A percentile compares a stretch with the other conserved stretches of the same genome.
Conservation (phyloP, 139 green algal species). For the Closterium sp. region DNA sequence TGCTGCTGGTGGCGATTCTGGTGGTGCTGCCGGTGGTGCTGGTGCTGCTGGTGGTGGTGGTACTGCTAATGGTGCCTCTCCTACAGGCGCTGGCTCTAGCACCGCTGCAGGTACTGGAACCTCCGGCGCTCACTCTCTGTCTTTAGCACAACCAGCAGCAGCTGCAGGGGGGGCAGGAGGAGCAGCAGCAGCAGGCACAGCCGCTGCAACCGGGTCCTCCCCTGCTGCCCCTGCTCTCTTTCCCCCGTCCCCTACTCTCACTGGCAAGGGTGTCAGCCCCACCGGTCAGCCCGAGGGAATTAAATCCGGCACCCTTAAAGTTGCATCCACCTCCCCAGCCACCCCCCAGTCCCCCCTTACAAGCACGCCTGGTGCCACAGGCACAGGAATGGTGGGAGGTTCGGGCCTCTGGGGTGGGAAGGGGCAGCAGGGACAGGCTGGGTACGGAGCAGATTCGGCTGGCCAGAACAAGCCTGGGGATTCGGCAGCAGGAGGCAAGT, state of each 20-base stretch:
- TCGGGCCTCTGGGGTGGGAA: background rate
- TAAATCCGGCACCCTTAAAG: background rate
- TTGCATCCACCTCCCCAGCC: background rate
- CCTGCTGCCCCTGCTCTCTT: background rate
- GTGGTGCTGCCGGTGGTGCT: background rate
- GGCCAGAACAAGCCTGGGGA: background rate
- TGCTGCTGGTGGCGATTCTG: background rate
- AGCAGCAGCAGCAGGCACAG: background rate
- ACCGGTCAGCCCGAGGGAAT: background rate
- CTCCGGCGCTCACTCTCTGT: background rate
- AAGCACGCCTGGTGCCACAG: background rate
- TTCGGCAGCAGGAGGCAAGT: background rate
- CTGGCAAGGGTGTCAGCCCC: background rate
- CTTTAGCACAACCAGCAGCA: background rate
- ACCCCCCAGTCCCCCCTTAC: background rate
- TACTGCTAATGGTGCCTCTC: background rate
- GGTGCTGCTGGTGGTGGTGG: background rate
- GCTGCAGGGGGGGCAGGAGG: too few species aligned
- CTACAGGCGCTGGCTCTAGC: background rate
- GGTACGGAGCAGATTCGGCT: background rate
- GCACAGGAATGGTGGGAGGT: background rate
- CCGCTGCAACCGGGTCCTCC: background rate
- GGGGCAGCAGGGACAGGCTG: background rate
- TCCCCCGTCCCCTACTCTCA: background rate
- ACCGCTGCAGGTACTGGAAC: background rate